Percentiles rank a stretch among this genome's conserved stretches.
phyloP scores from a whole-genome alignment of 352 stramenopile genomes.

The Globisporangium megalacanthum region DNA sequence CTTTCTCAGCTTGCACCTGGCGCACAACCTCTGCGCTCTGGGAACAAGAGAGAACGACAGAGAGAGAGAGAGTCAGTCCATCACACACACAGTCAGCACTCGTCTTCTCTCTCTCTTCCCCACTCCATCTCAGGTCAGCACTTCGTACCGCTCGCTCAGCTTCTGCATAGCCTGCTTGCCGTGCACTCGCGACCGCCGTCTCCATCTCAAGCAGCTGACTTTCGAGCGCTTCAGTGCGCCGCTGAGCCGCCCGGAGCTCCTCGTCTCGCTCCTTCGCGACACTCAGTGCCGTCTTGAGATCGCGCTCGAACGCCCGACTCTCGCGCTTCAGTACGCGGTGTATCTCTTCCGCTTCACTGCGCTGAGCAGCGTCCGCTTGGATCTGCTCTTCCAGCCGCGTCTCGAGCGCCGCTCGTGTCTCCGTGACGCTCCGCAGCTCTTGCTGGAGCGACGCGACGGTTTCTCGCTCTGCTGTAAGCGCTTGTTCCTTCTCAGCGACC shows the following conservation, averaged over 20 bases:
- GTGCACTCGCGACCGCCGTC: constrained; percentile 30
- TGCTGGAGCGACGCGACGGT: constrained; percentile 18
- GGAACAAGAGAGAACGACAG: neutral
- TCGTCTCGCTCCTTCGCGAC: constrained; percentile 50
- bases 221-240: constrained; percentile 28
- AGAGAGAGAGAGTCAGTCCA: neutral
- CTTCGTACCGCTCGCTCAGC: constrained; percentile 37
- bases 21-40: constrained; percentile 46
- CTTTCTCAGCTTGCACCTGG: constrained; percentile 52
- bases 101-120: too few relatives aligned
- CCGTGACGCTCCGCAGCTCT: constrained; percentile 10
- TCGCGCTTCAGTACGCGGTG: constrained; percentile 50
- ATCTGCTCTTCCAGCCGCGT: constrained; percentile 20
- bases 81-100: neutral
- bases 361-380: constrained; percentile 10
- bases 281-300: constrained; percentile 47
- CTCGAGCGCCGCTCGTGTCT: constrained; percentile 18
- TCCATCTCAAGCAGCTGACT: constrained; percentile 26
- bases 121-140: neutral
- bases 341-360: constrained; percentile 49
- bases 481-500: constrained; percentile 18
- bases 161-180: constrained; percentile 30
- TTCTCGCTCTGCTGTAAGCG: constrained; percentile 16
- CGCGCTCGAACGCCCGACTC: constrained; percentile 47
- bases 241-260: constrained; percentile 27